phyloP scores from a whole-genome alignment of 768 basidiomycete genomes.

The Arthromyces matolae region DNA sequence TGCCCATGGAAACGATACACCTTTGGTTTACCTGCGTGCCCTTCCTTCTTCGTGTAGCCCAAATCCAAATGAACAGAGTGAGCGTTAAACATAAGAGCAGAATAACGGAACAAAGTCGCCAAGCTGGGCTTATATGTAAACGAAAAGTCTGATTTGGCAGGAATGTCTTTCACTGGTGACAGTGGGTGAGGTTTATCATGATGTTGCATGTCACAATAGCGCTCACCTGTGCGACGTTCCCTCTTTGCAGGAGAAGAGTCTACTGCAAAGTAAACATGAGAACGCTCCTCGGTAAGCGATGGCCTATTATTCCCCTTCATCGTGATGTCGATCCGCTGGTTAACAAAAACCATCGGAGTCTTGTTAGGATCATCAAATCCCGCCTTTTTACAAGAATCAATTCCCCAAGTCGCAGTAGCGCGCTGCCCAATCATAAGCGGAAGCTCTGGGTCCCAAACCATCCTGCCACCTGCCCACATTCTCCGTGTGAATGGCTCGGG shows the following conservation, averaged over 20 bases:
- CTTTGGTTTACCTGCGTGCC: conserved; percentile 57
- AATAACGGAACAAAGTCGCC: conserved; percentile 80
- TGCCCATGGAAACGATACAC: not conserved
- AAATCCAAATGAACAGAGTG: conserved; percentile 84
- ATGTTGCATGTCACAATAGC: not conserved
- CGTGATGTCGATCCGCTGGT: conserved; percentile 54
- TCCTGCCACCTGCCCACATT: conserved; percentile 80
- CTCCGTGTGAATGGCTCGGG: conserved; percentile 68
- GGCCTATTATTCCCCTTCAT: conserved; percentile 40
- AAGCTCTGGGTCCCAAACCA: conserved; percentile 51
- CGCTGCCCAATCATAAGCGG: conserved; percentile 52
- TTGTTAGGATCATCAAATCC: conserved; percentile 49
- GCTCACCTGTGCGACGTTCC: conserved; percentile 41
- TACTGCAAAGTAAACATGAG: conserved; percentile 59
- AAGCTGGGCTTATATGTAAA: conserved; percentile 65
- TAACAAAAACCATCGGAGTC: conserved; percentile 73
- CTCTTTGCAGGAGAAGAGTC: conserved; percentile 24
- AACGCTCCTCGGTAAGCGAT: conserved; percentile 58
- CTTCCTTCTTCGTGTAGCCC: conserved; percentile 67
- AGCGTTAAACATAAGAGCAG: conserved; percentile 82
- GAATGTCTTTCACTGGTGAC: conserved; percentile 47
- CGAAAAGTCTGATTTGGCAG: conserved; percentile 48
- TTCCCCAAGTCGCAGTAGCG: conserved; percentile 44
- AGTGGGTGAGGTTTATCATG: not conserved
- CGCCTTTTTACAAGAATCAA: conserved; percentile 57